phyloP scores from a whole-genome alignment of 495 filamentous ascomycete species.

The Tuber microsphaerosporum region DNA sequence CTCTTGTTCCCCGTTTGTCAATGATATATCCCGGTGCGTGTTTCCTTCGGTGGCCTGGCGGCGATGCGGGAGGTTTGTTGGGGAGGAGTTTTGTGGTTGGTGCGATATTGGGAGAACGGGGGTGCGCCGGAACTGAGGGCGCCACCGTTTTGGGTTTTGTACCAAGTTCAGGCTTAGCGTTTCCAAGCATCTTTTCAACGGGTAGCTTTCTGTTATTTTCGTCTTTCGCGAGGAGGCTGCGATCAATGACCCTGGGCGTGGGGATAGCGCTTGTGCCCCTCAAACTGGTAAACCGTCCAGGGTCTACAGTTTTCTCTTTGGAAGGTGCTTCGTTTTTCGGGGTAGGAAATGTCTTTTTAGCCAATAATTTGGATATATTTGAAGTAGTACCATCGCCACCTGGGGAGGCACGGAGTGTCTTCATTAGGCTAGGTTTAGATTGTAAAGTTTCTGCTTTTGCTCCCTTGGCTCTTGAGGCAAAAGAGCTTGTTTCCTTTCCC shows the following conservation, averaged over 20 bases:
- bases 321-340: neutral
- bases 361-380: neutral
- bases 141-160: neutral
- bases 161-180: neutral
- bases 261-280: neutral
- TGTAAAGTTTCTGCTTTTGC: neutral
- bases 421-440: neutral
- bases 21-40: neutral
- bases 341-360: neutral
- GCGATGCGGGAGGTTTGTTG: neutral
- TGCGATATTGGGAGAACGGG: neutral
- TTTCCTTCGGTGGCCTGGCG: neutral
- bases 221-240: neutral
- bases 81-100: neutral
- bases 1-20: neutral
- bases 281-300: neutral
- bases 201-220: neutral
- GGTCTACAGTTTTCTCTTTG: neutral
- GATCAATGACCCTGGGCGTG: neutral
- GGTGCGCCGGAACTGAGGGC: neutral
- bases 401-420: neutral
- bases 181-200: neutral
- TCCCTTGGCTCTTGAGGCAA: neutral
- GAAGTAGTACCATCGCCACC: neutral
- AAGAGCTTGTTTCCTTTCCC: neutral